These are phyloP conservation scores for Stygiomarasmius scandens DNA, from an alignment of 1,284 basidiomycete species.

Conservation along the genomic window DNA sequence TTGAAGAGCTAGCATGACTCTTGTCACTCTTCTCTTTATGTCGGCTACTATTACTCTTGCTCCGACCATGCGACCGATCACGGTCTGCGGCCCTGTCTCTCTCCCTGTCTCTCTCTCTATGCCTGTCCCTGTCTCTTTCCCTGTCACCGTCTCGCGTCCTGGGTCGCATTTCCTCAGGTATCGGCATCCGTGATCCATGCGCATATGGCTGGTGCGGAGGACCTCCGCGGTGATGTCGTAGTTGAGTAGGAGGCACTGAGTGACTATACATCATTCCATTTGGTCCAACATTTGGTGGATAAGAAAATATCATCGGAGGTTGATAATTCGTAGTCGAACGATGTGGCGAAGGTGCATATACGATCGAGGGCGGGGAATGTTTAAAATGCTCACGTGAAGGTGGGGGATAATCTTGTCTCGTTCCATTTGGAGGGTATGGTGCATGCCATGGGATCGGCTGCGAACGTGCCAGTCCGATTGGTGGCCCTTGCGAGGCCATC, in stretches of 20 bases:
- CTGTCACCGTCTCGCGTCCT: neutral
- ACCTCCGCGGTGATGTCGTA: constrained; percentile 8
- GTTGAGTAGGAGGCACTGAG: constrained; percentile 40
- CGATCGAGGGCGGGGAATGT: constrained; percentile 49
- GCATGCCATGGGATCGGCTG: constrained; percentile 26
- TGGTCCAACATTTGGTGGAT: constrained; percentile 46
- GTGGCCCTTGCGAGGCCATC: constrained; percentile 25
- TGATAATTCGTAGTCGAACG: constrained; percentile 44
- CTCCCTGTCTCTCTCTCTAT: neutral
- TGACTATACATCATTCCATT: constrained; percentile 58
- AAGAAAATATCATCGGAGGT: constrained; percentile 52
- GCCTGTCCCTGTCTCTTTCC: neutral
- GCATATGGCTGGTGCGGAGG: constrained; percentile 4
- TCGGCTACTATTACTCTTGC: constrained; percentile 13
- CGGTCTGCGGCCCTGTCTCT: neutral
- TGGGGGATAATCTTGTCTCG: constrained; percentile 17
- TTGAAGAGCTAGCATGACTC: neutral
- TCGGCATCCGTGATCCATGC: neutral
- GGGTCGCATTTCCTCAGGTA: neutral
- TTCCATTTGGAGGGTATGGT: constrained; percentile 23
- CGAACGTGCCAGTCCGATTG: constrained; percentile 35
- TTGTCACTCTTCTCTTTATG: neutral
- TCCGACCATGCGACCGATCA: constrained; percentile 28
- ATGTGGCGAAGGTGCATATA: constrained; percentile 53
- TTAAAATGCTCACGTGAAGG: constrained; percentile 32